Evolutionary conservation across 2,329 filamentous ascomycete species (phyloP), one percentile per base, ranked within the genome.

Genomic region (Pochonia chlamydosporia): DNA sequence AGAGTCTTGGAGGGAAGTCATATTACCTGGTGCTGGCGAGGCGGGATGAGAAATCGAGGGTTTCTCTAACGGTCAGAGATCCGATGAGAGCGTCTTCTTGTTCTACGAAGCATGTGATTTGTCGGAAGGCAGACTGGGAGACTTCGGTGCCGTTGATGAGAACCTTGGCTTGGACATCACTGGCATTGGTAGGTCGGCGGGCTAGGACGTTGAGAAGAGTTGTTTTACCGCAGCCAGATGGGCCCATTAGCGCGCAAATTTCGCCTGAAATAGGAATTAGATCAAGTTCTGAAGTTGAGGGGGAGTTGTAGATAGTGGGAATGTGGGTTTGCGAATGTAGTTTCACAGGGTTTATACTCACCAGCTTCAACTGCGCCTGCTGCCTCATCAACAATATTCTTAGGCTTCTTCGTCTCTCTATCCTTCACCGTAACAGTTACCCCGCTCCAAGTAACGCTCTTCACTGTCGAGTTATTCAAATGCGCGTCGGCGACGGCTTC

Each of bases 1-100:
- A n/a, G n/a, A n/a, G n/a, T n/a, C n/a, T n/a, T n/a, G n/a, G n/a
- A n/a, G n/a, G n/a, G n/a, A n/a, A n/a, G n/a, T n/a, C n/a, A n/a
- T n/a, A n/a, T 6, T 65, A 79, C 78, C 71, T 73, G 1, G 76
- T 61, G 64, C 56, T 85, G 56, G 50, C 82, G 67, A 95, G 76
- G 24, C 84, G 78, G 0, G 88, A 86, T 0, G 87, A 85, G 63
- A 95, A 95, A 52, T 82, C 70, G 50, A 95, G 68, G 0, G 89
- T 95, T 69, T 95, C 89, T 24, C 78, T 74, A 8, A 92, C 87
- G 0, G 89, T 95, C 53, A 95, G 71, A 0, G 85, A 85, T 4
- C 89, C 89, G 43, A 92, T 85, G 11, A 95, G 73, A 1, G 87
- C 84, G 70, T 95, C 89, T 54, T 95, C 88, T 63, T 95, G 89